Evolutionary conservation across 208 protist species (phyloP).

Genomic region (Crithidia brevicula): DNA sequence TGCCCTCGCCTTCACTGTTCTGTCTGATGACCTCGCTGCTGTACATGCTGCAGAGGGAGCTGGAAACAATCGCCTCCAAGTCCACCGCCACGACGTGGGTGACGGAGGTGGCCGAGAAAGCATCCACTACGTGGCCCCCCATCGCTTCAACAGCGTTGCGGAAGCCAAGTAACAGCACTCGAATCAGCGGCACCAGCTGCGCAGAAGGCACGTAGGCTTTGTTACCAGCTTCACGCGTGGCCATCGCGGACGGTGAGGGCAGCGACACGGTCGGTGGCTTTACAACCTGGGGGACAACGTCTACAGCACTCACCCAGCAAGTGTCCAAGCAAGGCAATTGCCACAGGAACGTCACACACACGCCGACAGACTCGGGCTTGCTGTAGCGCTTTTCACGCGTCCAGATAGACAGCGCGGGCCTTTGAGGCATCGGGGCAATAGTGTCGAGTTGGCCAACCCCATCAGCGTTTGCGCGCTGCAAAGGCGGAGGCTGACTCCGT

Average conservation of each 20-base stretch:
- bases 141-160: constrained; percentile 53
- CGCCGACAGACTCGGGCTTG: constrained; percentile 54
- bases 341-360: constrained; percentile 53
- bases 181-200: constrained; percentile 35
- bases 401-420: constrained; percentile 48
- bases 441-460: too few relatives aligned
- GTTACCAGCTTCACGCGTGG: background rate
- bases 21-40: background rate
- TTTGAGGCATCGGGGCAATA: background rate
- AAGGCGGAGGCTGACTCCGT: background rate
- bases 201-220: background rate
- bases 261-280: background rate
- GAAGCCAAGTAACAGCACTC: constrained; percentile 56
- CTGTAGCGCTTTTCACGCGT: constrained; percentile 53
- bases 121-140: constrained; percentile 52
- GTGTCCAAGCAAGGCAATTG: constrained; percentile 15
- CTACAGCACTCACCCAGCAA: background rate
- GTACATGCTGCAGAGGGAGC: constrained; percentile 31
- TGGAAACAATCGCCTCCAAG: constrained; percentile 42
- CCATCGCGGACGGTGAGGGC: background rate
- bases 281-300: background rate
- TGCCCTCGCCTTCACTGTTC: background rate
- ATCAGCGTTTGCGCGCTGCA: background rate
- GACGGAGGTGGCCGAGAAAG: constrained; percentile 43
- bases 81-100: constrained; percentile 83